Evolutionary conservation across 352 stramenopile species (phyloP).

Genomic region (Globisporangium radiosum): DNA sequence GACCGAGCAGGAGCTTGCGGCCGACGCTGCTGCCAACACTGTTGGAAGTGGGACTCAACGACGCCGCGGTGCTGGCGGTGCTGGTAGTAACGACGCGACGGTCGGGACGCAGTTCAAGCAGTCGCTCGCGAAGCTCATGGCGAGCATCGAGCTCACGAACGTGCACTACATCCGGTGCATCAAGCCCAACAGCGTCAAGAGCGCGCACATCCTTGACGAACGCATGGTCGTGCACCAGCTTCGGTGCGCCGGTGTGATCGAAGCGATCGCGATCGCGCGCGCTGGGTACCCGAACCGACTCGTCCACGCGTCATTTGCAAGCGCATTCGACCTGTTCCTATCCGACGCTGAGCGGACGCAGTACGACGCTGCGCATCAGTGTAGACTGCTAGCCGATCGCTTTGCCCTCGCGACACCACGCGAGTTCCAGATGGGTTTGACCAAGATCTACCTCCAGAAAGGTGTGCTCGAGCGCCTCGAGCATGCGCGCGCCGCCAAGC

Average conservation of each 20-base stretch:
- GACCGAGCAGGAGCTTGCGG: constrained; percentile 23
- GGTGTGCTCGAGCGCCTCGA: constrained; percentile 72
- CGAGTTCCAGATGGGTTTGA: constrained; percentile 77
- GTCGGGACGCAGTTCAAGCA: constrained; percentile 81
- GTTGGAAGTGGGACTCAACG: constrained; percentile 15
- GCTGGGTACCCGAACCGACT: constrained; percentile 73
- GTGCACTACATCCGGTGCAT: constrained; percentile 83
- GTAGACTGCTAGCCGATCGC: constrained; percentile 42
- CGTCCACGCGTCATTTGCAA: constrained; percentile 66
- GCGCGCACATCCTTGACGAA: constrained; percentile 45
- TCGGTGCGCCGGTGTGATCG: constrained; percentile 74
- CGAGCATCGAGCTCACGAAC: constrained; percentile 65
- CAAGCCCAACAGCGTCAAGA: constrained; percentile 79
- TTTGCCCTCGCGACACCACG: constrained; percentile 55
- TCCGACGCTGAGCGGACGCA: constrained; percentile 25
- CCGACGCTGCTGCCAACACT: constrained; percentile 12
- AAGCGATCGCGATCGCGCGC: constrained; percentile 71
- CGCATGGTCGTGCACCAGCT: constrained; percentile 77
- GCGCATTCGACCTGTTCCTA: constrained; percentile 67
- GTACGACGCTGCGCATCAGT: constrained; percentile 22
- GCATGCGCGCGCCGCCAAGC: constrained; percentile 48
- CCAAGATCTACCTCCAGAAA: constrained; percentile 85
- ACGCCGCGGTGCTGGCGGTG: constrained; percentile 16
- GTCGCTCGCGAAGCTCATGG: constrained; percentile 63
- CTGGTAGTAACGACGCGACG: constrained; percentile 27